phyloP scores from a whole-genome alignment of 1,284 basidiomycete genomes.

The Cerioporus squamosus region DNA sequence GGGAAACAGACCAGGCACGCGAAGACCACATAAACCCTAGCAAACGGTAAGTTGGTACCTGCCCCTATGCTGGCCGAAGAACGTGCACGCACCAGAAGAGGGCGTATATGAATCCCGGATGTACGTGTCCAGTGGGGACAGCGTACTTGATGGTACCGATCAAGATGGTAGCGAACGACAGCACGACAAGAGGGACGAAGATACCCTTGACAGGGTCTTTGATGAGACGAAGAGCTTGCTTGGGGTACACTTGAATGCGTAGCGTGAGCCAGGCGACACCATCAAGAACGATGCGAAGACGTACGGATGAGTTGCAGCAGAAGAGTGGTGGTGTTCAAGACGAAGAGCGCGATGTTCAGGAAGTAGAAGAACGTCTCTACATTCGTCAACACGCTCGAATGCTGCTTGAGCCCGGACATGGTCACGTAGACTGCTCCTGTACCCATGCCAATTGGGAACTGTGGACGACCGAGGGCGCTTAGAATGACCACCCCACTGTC shows the following conservation, averaged over 20 bases:
- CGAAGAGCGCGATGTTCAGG: constrained; percentile 48
- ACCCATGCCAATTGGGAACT: constrained; percentile 57
- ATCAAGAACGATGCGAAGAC: constrained; percentile 10
- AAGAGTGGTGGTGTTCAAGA: constrained; percentile 47
- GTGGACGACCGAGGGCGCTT: not conserved
- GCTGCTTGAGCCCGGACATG: constrained; percentile 44
- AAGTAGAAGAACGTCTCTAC: constrained; percentile 51
- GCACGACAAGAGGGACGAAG: constrained; percentile 51
- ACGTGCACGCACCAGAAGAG: constrained; percentile 45
- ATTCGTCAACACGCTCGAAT: constrained; percentile 35
- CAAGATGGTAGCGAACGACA: constrained; percentile 54
- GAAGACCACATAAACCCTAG: constrained; percentile 48
- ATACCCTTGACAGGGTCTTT: constrained; percentile 50
- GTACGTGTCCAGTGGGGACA: constrained; percentile 41
- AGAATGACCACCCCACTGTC: not conserved
- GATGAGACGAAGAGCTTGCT: constrained; percentile 45
- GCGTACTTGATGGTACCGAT: constrained; percentile 54
- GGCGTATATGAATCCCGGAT: constrained; percentile 41
- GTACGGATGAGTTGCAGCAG: constrained; percentile 46
- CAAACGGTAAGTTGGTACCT: not conserved
- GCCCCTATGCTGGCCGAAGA: no score
- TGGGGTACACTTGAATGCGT: constrained; percentile 43
- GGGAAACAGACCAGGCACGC: constrained; percentile 48
- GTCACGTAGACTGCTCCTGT: constrained; percentile 54
- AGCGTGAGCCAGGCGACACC: not conserved